Conservation (phyloP, 768 basidiomycete genomes). For the Ramaria sp. region DNA sequence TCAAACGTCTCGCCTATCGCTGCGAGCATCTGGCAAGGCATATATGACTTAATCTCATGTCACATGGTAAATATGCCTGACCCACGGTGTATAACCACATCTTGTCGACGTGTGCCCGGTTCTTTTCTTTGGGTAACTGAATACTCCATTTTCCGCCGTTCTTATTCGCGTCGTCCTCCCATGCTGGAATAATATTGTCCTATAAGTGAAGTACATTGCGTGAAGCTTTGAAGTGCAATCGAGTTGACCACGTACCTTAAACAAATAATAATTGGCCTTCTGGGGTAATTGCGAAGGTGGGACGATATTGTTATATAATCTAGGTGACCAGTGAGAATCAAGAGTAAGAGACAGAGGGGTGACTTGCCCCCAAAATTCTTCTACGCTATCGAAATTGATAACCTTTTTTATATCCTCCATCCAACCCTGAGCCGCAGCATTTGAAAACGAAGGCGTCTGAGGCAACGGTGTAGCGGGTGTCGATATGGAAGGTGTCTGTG, state of each 20-base stretch:
- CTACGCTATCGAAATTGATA: constrained; percentile 90
- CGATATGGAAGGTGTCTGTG: constrained; percentile 71
- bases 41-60: constrained; percentile 11
- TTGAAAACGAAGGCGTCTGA: constrained; percentile 56
- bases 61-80: background rate
- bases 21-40: constrained; percentile 76
- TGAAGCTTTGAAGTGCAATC: background rate
- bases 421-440: constrained; percentile 73
- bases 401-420: constrained; percentile 99
- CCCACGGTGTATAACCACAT: constrained; percentile 97
- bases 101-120: constrained; percentile 69
- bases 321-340: constrained; percentile 21
- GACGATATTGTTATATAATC: constrained; percentile 94
- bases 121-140: constrained; percentile 94
- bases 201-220: constrained; percentile 19
- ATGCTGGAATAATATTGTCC: constrained; percentile 95
- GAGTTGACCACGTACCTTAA: constrained; percentile 57
- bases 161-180: constrained; percentile 97
- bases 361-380: constrained; percentile 97
- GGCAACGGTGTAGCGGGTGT: constrained; percentile 67
- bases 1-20: constrained; percentile 99
- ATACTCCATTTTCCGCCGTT: constrained; percentile 98
- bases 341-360: background rate
- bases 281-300: constrained; percentile 86
- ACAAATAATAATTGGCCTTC: constrained; percentile 99